Evolutionary conservation across 768 basidiomycete genomes (phyloP), one percentile per base, ranked within the genome.

Genomic region (Trametes meyenii): DNA sequence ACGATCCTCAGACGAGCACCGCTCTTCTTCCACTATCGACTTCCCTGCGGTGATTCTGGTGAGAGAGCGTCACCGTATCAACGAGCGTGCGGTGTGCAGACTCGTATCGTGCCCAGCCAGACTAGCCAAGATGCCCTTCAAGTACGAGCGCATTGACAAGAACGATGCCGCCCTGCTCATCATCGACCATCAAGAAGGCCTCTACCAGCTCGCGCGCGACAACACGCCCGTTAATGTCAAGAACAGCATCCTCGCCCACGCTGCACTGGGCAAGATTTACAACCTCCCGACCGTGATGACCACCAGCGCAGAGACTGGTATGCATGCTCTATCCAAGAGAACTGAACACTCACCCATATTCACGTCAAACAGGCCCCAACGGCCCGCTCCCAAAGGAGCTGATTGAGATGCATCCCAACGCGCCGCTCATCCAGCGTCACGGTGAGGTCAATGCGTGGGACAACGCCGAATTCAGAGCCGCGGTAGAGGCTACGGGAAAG

Each of bases 391-490:
- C 78, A 12, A 71, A 71, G 57, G 81, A 82, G 61, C 76, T 83
- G 38, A 26, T 75, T 16, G 77, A 72, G 1, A 76, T 82, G 78
- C 77, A 82, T 58, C 78, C 79, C 1, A 66, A 78, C 52, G 79
- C 79, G 0, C 73, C 80, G 14, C 67, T 75, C 61, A 78, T 82
- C 72, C 79, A 77, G 69, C 74, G 82, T 16, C 69, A 77, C 24
- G 82, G 80, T 2, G 80, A 83, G 66, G 81, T 83, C 14, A 71
- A 83, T 56, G 81, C 82, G 10, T 83, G 82, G 82, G 81, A 83
- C 65, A 82, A 80, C 66, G 58, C 70, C 5, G 80, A 80, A 55
- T 81, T 83, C 74, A 72, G 77, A 40, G 71, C 70, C 1, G 81
- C 81, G 19, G 79, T 83, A 16, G 68, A 74, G 46, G 79, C 80